These are phyloP conservation scores for Stachybotrys elegans DNA, from an alignment of 2,329 filamentous ascomycete species.

Conservation along the genomic window DNA sequence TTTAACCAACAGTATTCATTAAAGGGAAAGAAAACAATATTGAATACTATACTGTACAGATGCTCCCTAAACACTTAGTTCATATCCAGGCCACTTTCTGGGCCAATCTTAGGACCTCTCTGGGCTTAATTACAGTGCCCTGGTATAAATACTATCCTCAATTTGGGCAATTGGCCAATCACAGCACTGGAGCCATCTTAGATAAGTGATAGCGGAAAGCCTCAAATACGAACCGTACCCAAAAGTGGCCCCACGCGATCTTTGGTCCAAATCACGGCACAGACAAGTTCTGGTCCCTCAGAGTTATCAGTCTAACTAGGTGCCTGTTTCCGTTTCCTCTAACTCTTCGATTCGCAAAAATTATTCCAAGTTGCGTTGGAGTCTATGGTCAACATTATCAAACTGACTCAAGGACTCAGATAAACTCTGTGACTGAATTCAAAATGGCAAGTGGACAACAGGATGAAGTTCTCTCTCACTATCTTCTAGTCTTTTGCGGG, in stretches of 20 bases:
- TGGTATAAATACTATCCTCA: neutral
- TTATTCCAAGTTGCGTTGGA: neutral
- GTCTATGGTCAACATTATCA: neutral
- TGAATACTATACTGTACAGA: neutral
- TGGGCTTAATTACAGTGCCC: neutral
- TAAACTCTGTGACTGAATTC: neutral
- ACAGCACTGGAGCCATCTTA: neutral
- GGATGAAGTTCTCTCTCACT: no score
- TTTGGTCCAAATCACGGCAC: neutral
- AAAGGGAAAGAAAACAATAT: no score
- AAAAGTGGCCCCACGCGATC: neutral
- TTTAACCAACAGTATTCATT: no score
- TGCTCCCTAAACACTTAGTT: neutral
- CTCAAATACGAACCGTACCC: neutral
- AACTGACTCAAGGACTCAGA: neutral
- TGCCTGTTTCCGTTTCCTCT: neutral
- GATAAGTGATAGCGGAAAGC: neutral
- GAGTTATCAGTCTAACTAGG: neutral
- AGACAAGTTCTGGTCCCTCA: neutral
- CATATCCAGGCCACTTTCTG: neutral
- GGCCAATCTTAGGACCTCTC: neutral
- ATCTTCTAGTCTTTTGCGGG: no score
- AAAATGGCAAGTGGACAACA: neutral
- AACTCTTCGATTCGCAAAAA: neutral
- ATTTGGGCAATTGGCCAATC: neutral